These are phyloP conservation scores for Podaxis pistillaris DNA, from an alignment of 768 basidiomycete species.

Conservation along the genomic window DNA sequence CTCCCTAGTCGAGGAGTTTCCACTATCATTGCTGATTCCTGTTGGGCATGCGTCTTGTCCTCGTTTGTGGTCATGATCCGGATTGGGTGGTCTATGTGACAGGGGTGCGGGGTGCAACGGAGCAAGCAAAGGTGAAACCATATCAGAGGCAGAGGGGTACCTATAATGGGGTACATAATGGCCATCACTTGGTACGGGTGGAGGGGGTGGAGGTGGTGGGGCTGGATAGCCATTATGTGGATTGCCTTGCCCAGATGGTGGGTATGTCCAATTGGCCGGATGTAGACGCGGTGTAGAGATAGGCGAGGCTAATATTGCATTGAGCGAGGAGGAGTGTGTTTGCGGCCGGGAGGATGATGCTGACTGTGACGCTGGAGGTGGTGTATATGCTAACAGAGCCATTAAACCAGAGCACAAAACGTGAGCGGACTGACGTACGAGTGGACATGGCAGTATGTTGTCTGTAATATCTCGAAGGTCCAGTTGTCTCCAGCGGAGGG, in stretches of 20 bases:
- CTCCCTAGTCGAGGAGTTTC: not conserved
- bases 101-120: conserved; percentile 2
- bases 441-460: conserved; percentile 53
- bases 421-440: conserved; percentile 29
- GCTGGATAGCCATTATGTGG: conserved; percentile 2
- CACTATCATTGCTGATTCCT: not conserved
- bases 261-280: conserved; percentile 6
- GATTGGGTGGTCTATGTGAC: not conserved
- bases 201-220: conserved; percentile 1
- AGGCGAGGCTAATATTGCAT: conserved; percentile 14
- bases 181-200: not conserved
- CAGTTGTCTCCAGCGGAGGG: conserved; percentile 20
- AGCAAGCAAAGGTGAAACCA: not conserved
- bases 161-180: conserved; percentile 10
- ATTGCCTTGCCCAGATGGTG: not conserved
- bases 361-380: conserved; percentile 18
- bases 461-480: conserved; percentile 63
- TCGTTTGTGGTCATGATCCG: not conserved
- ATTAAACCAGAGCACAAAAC: not conserved
- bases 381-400: not conserved
- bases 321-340: conserved; percentile 12
- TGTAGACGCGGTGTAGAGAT: conserved; percentile 14
- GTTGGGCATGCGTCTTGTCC: not conserved
- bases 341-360: conserved; percentile 3
- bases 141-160: not conserved